Evolutionary conservation across 345 rosid genomes (phyloP).

Genomic region (Eucalyptus cloeziana): DNA sequence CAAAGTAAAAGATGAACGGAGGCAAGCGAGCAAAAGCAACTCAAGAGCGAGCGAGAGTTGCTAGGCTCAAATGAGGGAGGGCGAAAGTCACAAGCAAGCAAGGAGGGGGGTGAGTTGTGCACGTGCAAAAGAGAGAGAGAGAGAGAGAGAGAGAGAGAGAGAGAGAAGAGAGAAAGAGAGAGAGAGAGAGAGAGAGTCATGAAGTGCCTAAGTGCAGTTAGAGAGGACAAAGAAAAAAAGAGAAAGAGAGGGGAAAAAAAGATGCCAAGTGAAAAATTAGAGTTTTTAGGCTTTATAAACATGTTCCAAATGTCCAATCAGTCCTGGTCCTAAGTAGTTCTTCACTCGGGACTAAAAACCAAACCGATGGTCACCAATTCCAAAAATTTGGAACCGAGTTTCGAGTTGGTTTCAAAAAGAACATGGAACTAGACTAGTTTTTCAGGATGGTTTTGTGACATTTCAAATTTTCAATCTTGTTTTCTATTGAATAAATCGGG

Average conservation of each 20-base stretch:
- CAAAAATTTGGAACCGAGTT: background rate
- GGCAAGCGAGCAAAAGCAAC: background rate
- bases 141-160: too few relatives aligned
- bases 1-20: too few relatives aligned
- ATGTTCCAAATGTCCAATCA: background rate
- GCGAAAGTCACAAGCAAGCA: background rate
- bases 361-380: background rate
- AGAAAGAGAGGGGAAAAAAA: too few relatives aligned
- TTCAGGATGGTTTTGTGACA: too few relatives aligned
- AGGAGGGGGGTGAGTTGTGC: background rate
- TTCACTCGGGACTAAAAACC: rapidly evolving
- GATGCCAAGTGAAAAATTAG: background rate
- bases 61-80: background rate
- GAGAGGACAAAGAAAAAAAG: too few relatives aligned
- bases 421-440: background rate
- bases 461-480: too few relatives aligned
- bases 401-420: too few relatives aligned
- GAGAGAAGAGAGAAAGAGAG: too few relatives aligned
- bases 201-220: too few relatives aligned
- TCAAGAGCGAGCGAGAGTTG: background rate
- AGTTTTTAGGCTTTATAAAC: background rate
- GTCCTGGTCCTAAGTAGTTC: background rate
- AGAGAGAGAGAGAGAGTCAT: too few relatives aligned
- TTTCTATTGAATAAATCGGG: too few relatives aligned
- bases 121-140: too few relatives aligned